A percentile compares a stretch with the other conserved stretches of the same genome.
Evolutionary conservation across 2,329 filamentous ascomycete species (phyloP).

Genomic region (Fusarium protoensiforme): DNA sequence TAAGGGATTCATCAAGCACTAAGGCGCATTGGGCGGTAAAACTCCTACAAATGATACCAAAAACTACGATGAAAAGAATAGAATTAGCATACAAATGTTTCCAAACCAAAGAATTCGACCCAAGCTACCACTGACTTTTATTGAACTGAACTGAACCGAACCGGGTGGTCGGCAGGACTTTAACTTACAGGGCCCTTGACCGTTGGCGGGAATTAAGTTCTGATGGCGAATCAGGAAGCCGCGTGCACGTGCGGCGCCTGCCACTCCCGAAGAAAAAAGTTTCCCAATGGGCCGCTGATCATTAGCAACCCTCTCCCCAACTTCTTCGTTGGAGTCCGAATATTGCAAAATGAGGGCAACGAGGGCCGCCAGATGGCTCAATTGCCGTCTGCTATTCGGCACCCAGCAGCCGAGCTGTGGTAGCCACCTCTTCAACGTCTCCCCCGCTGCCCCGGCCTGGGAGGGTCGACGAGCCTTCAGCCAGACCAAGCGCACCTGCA

Average conservation of each 20-base stretch:
- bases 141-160: not conserved
- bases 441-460: conserved; percentile 33
- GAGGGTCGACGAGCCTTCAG: conserved; percentile 48
- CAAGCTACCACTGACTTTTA: not conserved
- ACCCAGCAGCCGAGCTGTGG: conserved; percentile 42
- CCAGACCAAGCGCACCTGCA: conserved; percentile 45
- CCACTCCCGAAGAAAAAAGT: conserved; percentile 46
- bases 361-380: conserved; percentile 54
- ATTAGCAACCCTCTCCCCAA: conserved; percentile 42
- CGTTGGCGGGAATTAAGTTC: conserved; percentile 24
- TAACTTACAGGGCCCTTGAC: conserved; percentile 8
- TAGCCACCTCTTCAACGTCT: conserved; percentile 42
- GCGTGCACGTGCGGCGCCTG: conserved; percentile 39
- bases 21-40: conserved; percentile 27
- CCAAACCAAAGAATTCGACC: not conserved
- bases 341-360: conserved; percentile 53
- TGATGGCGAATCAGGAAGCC: conserved; percentile 30
- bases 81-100: not conserved
- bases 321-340: conserved; percentile 39
- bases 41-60: conserved; percentile 31
- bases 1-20: conserved; percentile 27
- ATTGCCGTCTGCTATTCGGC: conserved; percentile 50
- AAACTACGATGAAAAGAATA: conserved; percentile 12
- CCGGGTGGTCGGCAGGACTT: not conserved
- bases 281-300: conserved; percentile 39